Base-by-base conservation (phyloP, 176 grass and related monocot species). In the Bromus sterilis region DNA sequence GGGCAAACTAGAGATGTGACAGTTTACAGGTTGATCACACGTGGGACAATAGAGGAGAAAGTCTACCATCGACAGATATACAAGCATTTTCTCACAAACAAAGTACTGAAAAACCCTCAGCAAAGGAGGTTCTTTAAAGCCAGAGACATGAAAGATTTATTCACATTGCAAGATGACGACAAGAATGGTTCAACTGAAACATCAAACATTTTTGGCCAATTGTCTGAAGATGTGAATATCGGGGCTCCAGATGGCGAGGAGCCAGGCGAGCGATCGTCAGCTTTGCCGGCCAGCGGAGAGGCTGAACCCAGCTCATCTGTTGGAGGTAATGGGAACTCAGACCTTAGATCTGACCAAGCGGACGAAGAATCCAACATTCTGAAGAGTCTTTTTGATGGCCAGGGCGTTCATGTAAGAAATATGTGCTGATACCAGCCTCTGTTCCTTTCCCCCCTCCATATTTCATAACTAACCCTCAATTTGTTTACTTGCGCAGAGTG, bases 91-190 rank as follows among this genome's bases (percentile, higher is more conserved):
- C 92, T 98, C 29, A 94, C 90, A 23, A 91, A 94, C 78, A 98
- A 98, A 88, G 91, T 98, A 74, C 66, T 98, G 36, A 94, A 98
- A 78, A 92, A 94, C 79, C 92, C 95, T 74, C 92, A 82, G 82
- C 95, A 98, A 46, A 94, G 71, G 71, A 90, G 95, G 63, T 92
- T 98, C 56, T 98, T 98, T 80, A 98, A 94, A 84, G 87, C 92
- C 51, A 98, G 84, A 85, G 95, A 98, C 84, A 98, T 98, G 92
- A 90, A 85, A 81, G 92, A 98, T 90, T 85, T 98, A n/a, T 98
- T 94, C 68, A 98, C 70, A 7, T 79, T 98, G 39, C 68, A 71
- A 71, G 68, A 71, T 14, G 68, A 71, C 16, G 70, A 73, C 70
- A 49, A 28, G 9, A 48, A 73, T 73, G 70, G 70, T 69, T 84